Evolutionary conservation across 1,284 basidiomycete genomes (phyloP).

Genomic region (Ganoderma multipileum): DNA sequence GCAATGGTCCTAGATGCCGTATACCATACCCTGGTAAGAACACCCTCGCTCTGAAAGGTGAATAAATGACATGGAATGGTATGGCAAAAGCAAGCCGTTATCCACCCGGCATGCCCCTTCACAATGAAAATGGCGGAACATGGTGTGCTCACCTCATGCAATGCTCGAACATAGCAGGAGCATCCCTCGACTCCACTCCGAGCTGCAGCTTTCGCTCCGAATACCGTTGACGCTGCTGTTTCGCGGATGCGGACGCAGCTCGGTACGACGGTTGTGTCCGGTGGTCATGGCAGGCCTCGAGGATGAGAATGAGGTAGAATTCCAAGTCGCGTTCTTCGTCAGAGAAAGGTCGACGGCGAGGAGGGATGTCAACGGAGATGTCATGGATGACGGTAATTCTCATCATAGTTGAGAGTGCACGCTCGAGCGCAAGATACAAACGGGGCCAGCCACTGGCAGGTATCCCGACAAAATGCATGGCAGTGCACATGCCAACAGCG

Average conservation of each 20-base stretch:
- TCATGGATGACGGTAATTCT: not conserved
- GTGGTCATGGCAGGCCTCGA: constrained; percentile 2
- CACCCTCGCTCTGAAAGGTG: not conserved
- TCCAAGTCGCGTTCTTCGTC: not conserved
- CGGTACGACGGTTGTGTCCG: not conserved
- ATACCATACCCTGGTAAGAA: not conserved
- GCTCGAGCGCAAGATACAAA: not conserved
- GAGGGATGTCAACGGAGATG: constrained; percentile 1
- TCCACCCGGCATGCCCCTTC: not conserved
- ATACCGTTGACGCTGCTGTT: not conserved
- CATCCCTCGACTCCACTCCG: not conserved
- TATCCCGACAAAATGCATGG: not conserved
- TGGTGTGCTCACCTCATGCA: not conserved
- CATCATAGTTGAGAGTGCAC: not conserved
- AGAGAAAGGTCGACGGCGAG: not conserved
- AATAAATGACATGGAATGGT: not conserved
- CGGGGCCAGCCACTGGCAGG: not conserved
- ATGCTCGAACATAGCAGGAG: not conserved
- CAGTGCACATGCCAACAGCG: too few relatives aligned
- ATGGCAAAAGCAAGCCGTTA: not conserved
- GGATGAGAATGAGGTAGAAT: not conserved
- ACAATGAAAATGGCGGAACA: not conserved
- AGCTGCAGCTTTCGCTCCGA: not conserved
- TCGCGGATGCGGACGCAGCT: not conserved
- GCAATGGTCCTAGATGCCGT: not conserved